Evolutionary conservation across 805 yeast genomes (phyloP).

Genomic region (Zygosaccharomyces bisporus): DNA sequence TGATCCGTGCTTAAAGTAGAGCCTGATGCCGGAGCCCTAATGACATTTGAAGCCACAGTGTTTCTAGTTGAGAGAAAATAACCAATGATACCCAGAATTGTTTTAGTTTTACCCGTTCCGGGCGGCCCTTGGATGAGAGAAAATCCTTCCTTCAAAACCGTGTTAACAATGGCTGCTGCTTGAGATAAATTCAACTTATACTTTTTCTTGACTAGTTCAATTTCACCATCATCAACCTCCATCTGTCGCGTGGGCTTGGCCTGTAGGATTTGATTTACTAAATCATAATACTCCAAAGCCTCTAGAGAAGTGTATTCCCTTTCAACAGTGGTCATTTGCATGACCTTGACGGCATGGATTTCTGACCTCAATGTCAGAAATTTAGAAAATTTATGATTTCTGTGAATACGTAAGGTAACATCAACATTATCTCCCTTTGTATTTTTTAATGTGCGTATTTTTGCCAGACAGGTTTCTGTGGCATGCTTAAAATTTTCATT

Average conservation of each 20-base stretch:
- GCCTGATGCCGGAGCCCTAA: slow-evolving; percentile 34
- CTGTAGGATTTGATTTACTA: slow-evolving; percentile 58
- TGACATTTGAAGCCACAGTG: slow-evolving; percentile 27
- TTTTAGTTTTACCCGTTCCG: slow-evolving; percentile 98
- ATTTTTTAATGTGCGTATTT: slow-evolving; percentile 66
- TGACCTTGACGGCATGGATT: slow-evolving; percentile 65
- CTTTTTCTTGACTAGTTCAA: slow-evolving; percentile 42
- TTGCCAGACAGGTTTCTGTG: slow-evolving; percentile 66
- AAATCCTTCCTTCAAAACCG: slow-evolving; percentile 68
- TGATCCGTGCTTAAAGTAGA: slow-evolving; percentile 22
- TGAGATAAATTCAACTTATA: slow-evolving; percentile 81
- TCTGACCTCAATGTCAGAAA: slow-evolving; percentile 60
- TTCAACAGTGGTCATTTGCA: slow-evolving; percentile 88
- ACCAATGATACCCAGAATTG: slow-evolving; percentile 88
- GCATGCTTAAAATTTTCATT: slow-evolving; percentile 37
- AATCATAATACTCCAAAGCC: slow-evolving; percentile 79
- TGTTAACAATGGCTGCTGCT: slow-evolving; percentile 80
- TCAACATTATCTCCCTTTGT: slow-evolving; percentile 67
- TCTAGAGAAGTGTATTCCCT: slow-evolving; percentile 83
- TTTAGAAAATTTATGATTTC: slow-evolving; percentile 43
- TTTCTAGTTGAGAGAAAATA: slow-evolving; percentile 51
- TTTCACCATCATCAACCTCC: slow-evolving; percentile 34
- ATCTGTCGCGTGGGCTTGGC: slow-evolving; percentile 51
- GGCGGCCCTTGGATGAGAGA: slow-evolving; percentile 98
- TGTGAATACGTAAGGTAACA: slow-evolving; percentile 63